These are phyloP conservation scores for Microbotryomycetes sp. DNA, from an alignment of 1,284 basidiomycete genomes.

Conservation along the genomic window DNA sequence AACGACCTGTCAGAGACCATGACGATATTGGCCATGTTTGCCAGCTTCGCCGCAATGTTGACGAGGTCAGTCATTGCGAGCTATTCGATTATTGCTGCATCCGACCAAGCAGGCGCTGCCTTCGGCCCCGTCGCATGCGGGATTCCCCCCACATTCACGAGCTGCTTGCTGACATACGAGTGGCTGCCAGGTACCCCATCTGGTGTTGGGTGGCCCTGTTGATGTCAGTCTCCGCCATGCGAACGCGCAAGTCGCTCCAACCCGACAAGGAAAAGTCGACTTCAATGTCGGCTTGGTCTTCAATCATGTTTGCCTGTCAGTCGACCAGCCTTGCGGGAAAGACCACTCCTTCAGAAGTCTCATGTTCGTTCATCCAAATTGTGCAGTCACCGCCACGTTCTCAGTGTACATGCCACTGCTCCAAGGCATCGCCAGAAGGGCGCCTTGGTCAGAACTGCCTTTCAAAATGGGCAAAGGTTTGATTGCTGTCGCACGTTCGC, in stretches of 20 bases:
- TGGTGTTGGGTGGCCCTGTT: slow-evolving; percentile 20
- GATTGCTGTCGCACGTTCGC: background rate
- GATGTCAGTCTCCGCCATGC: slow-evolving; percentile 5
- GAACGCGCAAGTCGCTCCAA: background rate
- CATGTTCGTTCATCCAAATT: slow-evolving; percentile 14
- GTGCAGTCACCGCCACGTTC: slow-evolving; percentile 6
- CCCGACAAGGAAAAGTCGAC: background rate
- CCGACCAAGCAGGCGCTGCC: background rate
- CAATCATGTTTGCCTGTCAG: background rate
- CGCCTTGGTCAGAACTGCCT: background rate
- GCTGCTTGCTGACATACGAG: too few relatives aligned
- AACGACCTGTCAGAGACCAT: slow-evolving; percentile 4
- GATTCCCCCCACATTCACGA: slow-evolving; percentile 15
- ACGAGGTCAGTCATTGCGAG: background rate
- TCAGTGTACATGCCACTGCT: slow-evolving; percentile 17
- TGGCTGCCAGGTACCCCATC: slow-evolving; percentile 20
- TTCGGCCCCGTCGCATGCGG: slow-evolving; percentile 8
- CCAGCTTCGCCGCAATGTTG: background rate
- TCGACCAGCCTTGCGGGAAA: background rate
- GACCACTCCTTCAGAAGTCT: background rate
- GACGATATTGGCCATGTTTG: background rate
- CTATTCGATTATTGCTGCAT: background rate
- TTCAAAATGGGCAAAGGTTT: slow-evolving; percentile 15
- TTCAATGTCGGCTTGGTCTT: background rate
- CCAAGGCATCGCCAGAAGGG: slow-evolving; percentile 7